Conservation (phyloP, 352 stramenopile species). For the Phytophthora macrochlamydospora region DNA sequence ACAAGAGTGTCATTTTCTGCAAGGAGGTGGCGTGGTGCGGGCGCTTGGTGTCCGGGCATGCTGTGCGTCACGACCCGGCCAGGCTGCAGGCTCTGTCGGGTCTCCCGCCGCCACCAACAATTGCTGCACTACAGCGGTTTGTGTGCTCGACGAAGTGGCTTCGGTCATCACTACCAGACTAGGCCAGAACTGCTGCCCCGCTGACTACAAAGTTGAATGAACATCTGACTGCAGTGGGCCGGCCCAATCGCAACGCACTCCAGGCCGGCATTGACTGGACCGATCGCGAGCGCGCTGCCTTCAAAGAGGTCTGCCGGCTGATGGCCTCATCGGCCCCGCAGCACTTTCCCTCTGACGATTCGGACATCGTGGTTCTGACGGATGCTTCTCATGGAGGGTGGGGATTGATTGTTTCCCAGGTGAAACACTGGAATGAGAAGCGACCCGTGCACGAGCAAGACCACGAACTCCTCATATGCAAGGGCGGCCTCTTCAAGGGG, state of each 20-base stretch:
- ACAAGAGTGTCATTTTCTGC: conserved; percentile 23
- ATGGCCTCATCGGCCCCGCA: too few species aligned
- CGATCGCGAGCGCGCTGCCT: too few species aligned
- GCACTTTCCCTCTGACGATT: too few species aligned
- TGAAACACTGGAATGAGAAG: conserved; percentile 18
- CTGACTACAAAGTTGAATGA: too few species aligned
- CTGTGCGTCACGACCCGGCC: conserved; percentile 13
- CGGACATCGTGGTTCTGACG: neutral
- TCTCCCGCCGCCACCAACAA: conserved; percentile 2
- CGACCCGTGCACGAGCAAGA: conserved; percentile 13
- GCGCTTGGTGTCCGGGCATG: conserved; percentile 8
- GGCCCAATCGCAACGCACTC: too few species aligned
- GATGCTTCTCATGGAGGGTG: conserved; percentile 16
- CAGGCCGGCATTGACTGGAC: too few species aligned
- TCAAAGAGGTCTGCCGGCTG: too few species aligned
- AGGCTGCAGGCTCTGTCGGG: neutral
- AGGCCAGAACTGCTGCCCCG: neutral
- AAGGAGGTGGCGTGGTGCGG: conserved; percentile 29
- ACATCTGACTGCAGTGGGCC: too few species aligned
- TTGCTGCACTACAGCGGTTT: conserved; percentile 14
- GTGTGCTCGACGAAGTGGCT: conserved; percentile 26
- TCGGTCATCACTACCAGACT: conserved; percentile 15
- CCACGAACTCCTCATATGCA: conserved; percentile 24
- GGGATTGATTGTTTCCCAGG: conserved; percentile 18
- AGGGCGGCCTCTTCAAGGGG: conserved; percentile 21